phyloP scores from a whole-genome alignment of 352 stramenopile species.

The Globisporangium abappressorium region DNA sequence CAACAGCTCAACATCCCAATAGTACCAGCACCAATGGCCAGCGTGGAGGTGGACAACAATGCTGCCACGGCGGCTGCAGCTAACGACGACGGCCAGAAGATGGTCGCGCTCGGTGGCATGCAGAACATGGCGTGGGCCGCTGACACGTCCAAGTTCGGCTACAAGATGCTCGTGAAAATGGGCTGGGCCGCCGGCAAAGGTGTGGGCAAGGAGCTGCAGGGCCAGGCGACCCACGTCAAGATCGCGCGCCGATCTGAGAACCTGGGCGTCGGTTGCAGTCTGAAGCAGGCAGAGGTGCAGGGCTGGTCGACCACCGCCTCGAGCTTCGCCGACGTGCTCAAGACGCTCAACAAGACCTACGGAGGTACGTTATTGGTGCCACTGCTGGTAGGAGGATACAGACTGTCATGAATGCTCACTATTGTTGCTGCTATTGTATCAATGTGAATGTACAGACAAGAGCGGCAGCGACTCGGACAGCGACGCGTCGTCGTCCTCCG shows the following conservation, averaged over 20 bases:
- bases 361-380: constrained; percentile 16
- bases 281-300: constrained; percentile 87
- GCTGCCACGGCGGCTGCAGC: background rate
- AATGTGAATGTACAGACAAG: constrained; percentile 20
- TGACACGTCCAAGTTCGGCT: constrained; percentile 92
- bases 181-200: constrained; percentile 93
- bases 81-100: constrained; percentile 24
- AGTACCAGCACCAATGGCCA: constrained; percentile 7
- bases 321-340: constrained; percentile 84
- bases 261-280: constrained; percentile 89
- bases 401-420: background rate
- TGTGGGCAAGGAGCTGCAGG: constrained; percentile 92
- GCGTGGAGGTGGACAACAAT: constrained; percentile 7
- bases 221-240: constrained; percentile 84
- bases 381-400: background rate
- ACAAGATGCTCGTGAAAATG: constrained; percentile 96
- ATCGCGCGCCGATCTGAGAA: constrained; percentile 85
- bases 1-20: background rate
- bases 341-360: constrained; percentile 84
- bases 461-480: constrained; percentile 32
- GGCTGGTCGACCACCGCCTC: constrained; percentile 77
- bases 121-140: constrained; percentile 88
- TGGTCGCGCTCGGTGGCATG: constrained; percentile 81
- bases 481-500: constrained; percentile 28
- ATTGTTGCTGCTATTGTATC: background rate